Evolutionary conservation across 1,284 basidiomycete genomes (phyloP).

Genomic region (Moesziomyces antarcticus): DNA sequence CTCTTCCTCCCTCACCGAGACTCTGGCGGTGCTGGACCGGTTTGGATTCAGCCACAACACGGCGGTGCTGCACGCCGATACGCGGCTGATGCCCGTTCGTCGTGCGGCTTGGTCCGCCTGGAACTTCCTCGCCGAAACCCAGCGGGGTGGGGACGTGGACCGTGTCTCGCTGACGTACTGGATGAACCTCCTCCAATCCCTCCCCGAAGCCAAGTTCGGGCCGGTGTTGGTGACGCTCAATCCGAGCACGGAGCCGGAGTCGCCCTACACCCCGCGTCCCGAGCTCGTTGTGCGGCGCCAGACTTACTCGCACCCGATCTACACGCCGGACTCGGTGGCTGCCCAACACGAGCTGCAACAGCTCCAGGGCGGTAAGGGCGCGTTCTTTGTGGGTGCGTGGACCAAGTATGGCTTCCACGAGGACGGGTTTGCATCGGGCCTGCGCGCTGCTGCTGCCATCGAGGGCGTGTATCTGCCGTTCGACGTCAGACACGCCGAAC

Average conservation of each 20-base stretch:
- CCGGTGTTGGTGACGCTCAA: slow-evolving; percentile 80
- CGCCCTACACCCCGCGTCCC: slow-evolving; percentile 38
- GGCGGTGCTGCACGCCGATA: slow-evolving; percentile 76
- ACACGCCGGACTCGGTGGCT: slow-evolving; percentile 68
- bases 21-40: slow-evolving; percentile 73
- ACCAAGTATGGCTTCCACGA: slow-evolving; percentile 81
- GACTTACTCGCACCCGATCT: slow-evolving; percentile 78
- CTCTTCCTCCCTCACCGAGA: slow-evolving; percentile 30
- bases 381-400: slow-evolving; percentile 83
- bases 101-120: slow-evolving; percentile 54
- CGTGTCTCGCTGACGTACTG: slow-evolving; percentile 71
- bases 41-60: slow-evolving; percentile 76
- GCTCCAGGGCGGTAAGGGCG: slow-evolving; percentile 75
- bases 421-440: slow-evolving; percentile 77
- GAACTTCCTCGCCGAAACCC: slow-evolving; percentile 58
- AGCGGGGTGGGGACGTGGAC: slow-evolving; percentile 31
- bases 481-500: slow-evolving; percentile 63
- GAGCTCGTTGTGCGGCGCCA: slow-evolving; percentile 71
- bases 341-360: slow-evolving; percentile 73
- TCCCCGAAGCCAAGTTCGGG: slow-evolving; percentile 74
- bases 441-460: slow-evolving; percentile 66
- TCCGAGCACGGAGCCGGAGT: slow-evolving; percentile 69
- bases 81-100: slow-evolving; percentile 50
- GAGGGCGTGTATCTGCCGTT: slow-evolving; percentile 68
- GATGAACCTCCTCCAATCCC: slow-evolving; percentile 83